Base-by-base conservation (phyloP, 2,329 filamentous ascomycete genomes). In the Apiospora arundinis region DNA sequence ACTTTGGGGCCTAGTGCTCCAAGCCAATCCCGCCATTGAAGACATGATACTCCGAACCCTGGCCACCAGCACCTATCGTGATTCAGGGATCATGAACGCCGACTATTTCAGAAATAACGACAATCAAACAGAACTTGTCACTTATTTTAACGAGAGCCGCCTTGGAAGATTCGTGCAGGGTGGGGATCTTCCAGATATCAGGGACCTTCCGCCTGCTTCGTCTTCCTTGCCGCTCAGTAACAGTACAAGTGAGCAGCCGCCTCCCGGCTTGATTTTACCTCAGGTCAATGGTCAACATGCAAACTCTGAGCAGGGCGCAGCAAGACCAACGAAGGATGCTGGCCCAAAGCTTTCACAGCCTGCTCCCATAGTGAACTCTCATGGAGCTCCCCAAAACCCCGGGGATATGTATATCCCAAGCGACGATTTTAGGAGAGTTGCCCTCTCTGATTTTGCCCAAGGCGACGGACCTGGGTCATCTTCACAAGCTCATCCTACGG, bases 41-140 rank as follows among this genome's bases (percentile, higher is more conserved):
- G 79, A 81, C 28, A 46, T 79, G 40, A 78, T 79, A 23, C 69
- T 81, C 69, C 78, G 79, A 68, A 70, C 77, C 12, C 74, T 81
- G 25, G 77, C 78, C 28, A 72, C 73, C 37, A 76, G 77, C 60
- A 80, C 78, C 23, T 79, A 77, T 66, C 75, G 74, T 48, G 73
- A 74, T 37, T 79, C 79, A 9, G 78, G 78, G 32, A 66, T 79
- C 23, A 70, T 77, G 48, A 81, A 80, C 65, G 70, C 78, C 42
- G 78, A 80, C 37, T 80, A 79, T 48, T 79, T 77, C 56, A 78
- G 74, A 60, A 80, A 80, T 49, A 79, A 78, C 70, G 78, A 79
- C 42, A 79, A 80, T 70, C 79, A 81, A 70, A 72, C 78, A 7
- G 79, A 80, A 56, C 74, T 81, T 7, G 79, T 81, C 65, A 79